Percentiles rank a stretch among this genome's conserved stretches.
Evolutionary conservation across 345 rosid genomes (phyloP).

Genomic region (Corchorus capsularis): DNA sequence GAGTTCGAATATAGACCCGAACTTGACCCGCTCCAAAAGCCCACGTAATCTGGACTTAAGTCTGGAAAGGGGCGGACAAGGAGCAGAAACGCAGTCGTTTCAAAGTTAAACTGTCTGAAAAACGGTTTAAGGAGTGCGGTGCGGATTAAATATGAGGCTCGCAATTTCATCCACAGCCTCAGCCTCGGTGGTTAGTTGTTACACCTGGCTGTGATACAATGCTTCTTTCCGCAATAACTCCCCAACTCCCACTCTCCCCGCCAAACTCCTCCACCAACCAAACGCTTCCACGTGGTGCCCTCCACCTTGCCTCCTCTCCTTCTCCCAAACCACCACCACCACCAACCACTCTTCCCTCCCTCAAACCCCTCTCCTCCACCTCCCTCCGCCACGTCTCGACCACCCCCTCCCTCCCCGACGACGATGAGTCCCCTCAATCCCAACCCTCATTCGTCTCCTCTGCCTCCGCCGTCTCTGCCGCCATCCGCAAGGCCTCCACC

Average conservation of each 20-base stretch:
- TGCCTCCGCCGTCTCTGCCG: conserved; percentile 76
- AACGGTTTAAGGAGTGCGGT: too few relatives aligned
- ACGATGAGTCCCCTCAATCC: conserved; percentile 29
- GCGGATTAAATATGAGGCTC: too few relatives aligned
- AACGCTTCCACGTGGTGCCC: conserved; percentile 26
- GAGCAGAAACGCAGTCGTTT: too few relatives aligned
- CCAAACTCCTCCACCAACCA: conserved; percentile 10
- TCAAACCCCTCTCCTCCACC: conserved; percentile 35
- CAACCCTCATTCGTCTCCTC: conserved; percentile 45
- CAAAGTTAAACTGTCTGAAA: too few relatives aligned
- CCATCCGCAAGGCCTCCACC: conserved; percentile 63
- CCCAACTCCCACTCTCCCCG: conserved; percentile 31
- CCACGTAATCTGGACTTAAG: too few relatives aligned
- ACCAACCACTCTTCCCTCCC: conserved; percentile 31
- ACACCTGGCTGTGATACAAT: conserved; percentile 2
- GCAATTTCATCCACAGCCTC: background rate
- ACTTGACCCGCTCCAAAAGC: too few relatives aligned
- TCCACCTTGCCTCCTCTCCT: conserved; percentile 28
- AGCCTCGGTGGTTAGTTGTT: background rate
- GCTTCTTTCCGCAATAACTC: conserved; percentile 59
- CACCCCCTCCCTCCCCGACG: conserved; percentile 40
- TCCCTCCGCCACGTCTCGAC: conserved; percentile 51
- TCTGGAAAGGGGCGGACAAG: too few relatives aligned
- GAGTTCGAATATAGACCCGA: too few relatives aligned
- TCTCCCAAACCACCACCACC: conserved; percentile 18